A percentile compares a stretch with the other conserved stretches of the same genome.
Conservation (phyloP, 495 filamentous ascomycete species). For the Aspergillus sclerotioniger region DNA sequence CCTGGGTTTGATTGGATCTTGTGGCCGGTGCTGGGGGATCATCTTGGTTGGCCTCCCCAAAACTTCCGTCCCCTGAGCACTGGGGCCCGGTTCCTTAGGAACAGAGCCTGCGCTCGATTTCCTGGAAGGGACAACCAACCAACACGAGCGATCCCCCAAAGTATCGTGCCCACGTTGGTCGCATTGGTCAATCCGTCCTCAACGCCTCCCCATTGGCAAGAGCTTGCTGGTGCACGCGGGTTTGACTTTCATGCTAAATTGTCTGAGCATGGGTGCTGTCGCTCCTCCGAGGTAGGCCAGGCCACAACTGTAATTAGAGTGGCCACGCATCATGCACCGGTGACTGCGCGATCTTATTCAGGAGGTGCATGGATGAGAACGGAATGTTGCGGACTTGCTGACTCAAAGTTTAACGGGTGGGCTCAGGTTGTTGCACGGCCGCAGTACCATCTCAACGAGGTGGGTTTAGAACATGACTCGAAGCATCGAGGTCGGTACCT, state of each 20-base stretch:
- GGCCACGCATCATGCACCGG: too few species aligned
- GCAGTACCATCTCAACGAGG: neutral
- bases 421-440: neutral
- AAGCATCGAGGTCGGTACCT: neutral
- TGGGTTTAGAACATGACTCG: neutral
- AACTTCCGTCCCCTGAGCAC: constrained; percentile 16
- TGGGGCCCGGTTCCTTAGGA: constrained; percentile 8
- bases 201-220: neutral
- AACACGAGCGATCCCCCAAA: constrained; percentile 4
- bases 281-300: neutral
- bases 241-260: constrained; percentile 7
- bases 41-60: constrained; percentile 13
- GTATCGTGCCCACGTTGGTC: constrained; percentile 9
- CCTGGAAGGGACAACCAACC: constrained; percentile 11
- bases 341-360: too few species aligned
- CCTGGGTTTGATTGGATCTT: constrained; percentile 3
- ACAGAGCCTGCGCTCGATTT: constrained; percentile 6
- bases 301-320: neutral
- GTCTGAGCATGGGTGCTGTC: neutral
- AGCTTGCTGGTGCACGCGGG: neutral
- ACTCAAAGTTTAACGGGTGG: neutral
- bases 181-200: constrained; percentile 10
- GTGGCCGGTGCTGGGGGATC: constrained; percentile 2
- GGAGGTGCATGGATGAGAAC: neutral
- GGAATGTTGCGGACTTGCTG: neutral